Conservation (phyloP, 179 eudicot genomes). For the Nepenthes alata region DNA sequence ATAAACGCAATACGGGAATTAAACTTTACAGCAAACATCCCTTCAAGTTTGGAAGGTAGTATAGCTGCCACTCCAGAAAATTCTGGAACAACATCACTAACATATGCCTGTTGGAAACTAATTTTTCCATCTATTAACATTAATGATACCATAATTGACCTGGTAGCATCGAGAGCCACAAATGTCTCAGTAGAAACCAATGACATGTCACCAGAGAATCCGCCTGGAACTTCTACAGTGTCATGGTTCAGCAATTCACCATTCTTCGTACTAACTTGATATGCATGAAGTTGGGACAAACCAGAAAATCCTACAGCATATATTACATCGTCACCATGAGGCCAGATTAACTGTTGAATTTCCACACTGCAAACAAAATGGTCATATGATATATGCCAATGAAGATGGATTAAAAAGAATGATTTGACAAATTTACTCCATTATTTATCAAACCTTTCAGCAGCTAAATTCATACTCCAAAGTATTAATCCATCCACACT, state of each 20-base stretch:
- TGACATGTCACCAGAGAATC: constrained; percentile 64
- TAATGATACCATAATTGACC: constrained; percentile 38
- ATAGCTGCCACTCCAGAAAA: constrained; percentile 48
- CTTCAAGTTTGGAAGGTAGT: constrained; percentile 50
- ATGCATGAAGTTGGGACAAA: constrained; percentile 38
- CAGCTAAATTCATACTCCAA: constrained; percentile 59
- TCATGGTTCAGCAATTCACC: constrained; percentile 65
- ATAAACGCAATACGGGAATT: constrained; percentile 33
- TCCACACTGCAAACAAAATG: constrained; percentile 44
- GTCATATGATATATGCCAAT: constrained; percentile 7
- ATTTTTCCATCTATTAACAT: constrained; percentile 47
- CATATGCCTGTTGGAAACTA: constrained; percentile 31
- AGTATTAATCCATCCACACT: constrained; percentile 81
- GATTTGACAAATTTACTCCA: constrained; percentile 6
- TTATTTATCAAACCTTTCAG: constrained; percentile 46
- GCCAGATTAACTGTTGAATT: constrained; percentile 57
- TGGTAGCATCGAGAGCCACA: constrained; percentile 62
- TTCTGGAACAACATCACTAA: constrained; percentile 52
- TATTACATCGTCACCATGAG: constrained; percentile 42
- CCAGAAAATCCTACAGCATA: constrained; percentile 59
- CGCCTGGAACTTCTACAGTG: constrained; percentile 36
- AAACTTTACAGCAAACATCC: constrained; percentile 45
- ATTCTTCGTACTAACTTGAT: constrained; percentile 48
- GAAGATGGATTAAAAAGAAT: constrained; percentile 4
- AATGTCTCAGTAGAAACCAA: constrained; percentile 44